phyloP scores from a whole-genome alignment of 1,284 basidiomycete genomes.

The Leccinum brunneo-olivaceum region DNA sequence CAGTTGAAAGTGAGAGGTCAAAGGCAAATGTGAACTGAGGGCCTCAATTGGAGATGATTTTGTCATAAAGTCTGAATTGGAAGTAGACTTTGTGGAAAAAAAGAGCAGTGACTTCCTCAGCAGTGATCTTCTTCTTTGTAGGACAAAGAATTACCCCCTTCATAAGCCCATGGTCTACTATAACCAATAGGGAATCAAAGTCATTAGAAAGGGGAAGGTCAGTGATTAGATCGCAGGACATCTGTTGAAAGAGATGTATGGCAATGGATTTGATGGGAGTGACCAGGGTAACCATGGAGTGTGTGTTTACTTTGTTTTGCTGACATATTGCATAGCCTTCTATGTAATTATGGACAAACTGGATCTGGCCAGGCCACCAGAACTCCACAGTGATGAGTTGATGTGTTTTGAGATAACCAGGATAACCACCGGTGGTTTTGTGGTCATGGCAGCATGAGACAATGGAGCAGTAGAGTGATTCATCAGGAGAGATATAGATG shows the following conservation, averaged over 20 bases:
- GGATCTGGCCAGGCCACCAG: not conserved
- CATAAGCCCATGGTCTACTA: constrained; percentile 9
- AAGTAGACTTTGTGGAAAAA: too few relatives aligned
- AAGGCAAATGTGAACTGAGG: too few relatives aligned
- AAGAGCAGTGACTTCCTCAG: not conserved
- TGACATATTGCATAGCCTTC: constrained; percentile 12
- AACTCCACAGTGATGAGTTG: not conserved
- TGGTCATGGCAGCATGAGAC: not conserved
- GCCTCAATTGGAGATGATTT: too few relatives aligned
- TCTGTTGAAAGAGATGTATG: constrained; percentile 6
- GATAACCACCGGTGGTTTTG: not conserved
- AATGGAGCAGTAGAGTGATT: not conserved
- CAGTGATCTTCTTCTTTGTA: not conserved
- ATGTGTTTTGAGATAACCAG: not conserved
- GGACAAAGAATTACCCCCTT: constrained; percentile 10
- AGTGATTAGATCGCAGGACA: not conserved
- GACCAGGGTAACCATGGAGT: not conserved
- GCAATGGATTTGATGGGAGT: not conserved
- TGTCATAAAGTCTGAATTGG: too few relatives aligned
- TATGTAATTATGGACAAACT: not conserved
- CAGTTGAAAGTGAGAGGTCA: too few relatives aligned
- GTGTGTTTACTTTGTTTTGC: constrained; percentile 6
- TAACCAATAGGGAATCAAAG: not conserved
- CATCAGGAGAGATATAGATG: not conserved
- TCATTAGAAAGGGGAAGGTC: constrained; percentile 2